A percentile compares a stretch with the other conserved stretches of the same genome.
These are phyloP conservation scores for Trichomonascaceae sp. DNA, from an alignment of 1,139 yeast species.

Conservation along the genomic window DNA sequence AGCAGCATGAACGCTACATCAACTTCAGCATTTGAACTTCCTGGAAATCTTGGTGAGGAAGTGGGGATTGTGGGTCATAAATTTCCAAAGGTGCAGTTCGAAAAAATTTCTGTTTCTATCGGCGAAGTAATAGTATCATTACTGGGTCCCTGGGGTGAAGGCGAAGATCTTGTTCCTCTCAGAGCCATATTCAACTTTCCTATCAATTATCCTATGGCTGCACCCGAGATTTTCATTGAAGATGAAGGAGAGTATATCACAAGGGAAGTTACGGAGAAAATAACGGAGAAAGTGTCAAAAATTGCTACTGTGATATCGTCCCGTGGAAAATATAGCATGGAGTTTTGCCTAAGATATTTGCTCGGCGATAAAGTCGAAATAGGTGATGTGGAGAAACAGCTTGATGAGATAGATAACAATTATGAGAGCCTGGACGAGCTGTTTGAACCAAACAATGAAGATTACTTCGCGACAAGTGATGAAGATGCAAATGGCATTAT, in stretches of 20 bases:
- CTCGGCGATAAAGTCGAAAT: constrained; percentile 67
- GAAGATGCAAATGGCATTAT: constrained; percentile 8
- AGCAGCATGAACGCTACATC: constrained; percentile 21
- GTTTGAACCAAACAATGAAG: constrained; percentile 9
- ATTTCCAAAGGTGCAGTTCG: constrained; percentile 81
- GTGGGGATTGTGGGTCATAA: constrained; percentile 84
- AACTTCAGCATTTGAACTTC: constrained; percentile 37
- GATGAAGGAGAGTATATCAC: constrained; percentile 62
- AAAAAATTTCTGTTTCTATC: constrained; percentile 78
- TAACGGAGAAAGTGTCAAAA: constrained; percentile 46
- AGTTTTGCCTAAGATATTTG: constrained; percentile 68
- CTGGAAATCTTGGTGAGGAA: constrained; percentile 81
- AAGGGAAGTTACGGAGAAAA: constrained; percentile 42
- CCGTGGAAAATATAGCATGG: constrained; percentile 63
- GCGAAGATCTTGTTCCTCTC: constrained; percentile 60
- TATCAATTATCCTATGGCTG: constrained; percentile 56
- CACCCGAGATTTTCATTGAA: constrained; percentile 63
- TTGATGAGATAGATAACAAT: constrained; percentile 19
- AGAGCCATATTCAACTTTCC: constrained; percentile 69
- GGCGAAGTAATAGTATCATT: constrained; percentile 72
- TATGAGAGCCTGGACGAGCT: constrained; percentile 8
- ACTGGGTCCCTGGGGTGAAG: constrained; percentile 64
- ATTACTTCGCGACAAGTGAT: constrained; percentile 11
- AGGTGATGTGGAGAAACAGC: constrained; percentile 34
- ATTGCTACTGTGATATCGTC: constrained; percentile 56